Conservation (phyloP, 1,284 basidiomycete genomes). For the Fomitiporia mediterranea region DNA sequence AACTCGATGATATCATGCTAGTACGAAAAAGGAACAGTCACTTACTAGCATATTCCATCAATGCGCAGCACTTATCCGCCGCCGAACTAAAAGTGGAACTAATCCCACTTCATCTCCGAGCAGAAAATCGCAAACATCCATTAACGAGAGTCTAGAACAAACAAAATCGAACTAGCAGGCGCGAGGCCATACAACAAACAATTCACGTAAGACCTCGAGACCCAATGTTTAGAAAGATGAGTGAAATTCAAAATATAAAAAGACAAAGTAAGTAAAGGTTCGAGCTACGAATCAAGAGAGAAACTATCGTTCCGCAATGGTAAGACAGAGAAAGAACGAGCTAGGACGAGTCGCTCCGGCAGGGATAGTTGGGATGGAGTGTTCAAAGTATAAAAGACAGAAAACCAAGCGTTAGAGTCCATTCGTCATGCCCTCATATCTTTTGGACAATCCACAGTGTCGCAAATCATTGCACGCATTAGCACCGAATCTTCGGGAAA, state of each 20-base stretch:
- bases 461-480: background rate
- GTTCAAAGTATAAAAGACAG: conserved; percentile 7
- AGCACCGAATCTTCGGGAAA: background rate
- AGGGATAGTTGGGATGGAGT: conserved; percentile 7
- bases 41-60: no score
- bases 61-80: no score
- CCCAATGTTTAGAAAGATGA: background rate
- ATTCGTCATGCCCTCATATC: background rate
- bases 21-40: no score
- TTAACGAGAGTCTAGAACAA: conserved; percentile 7
- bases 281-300: background rate
- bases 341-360: background rate
- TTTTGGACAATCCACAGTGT: background rate
- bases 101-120: no score
- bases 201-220: conserved; percentile 7
- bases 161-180: background rate
- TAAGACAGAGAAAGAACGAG: background rate
- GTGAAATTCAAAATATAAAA: background rate
- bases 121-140: conserved; percentile 1
- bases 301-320: background rate
- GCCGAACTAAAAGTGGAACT: no score
- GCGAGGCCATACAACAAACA: conserved; percentile 10
- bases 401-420: conserved; percentile 6
- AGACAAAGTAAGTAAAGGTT: background rate
- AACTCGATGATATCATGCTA: no score